Percentiles rank a stretch among this genome's conserved stretches.
These are phyloP conservation scores for Aureoboletus auriporus DNA, from an alignment of 768 basidiomycete species.

Conservation along the genomic window DNA sequence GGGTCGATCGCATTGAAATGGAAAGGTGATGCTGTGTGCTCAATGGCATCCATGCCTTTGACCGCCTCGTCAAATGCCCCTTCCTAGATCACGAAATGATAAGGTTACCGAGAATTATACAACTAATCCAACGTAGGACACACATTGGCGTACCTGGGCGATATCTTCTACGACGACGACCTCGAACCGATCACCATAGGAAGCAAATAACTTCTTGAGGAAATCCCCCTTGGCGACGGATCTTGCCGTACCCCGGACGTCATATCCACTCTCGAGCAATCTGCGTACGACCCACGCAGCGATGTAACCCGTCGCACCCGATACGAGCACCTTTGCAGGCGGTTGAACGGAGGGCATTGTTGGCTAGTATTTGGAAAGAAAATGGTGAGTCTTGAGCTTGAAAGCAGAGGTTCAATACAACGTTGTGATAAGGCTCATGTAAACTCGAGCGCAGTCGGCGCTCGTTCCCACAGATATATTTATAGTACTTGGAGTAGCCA, in stretches of 20 bases:
- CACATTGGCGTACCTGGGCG: constrained; percentile 34
- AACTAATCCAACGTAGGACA: not conserved
- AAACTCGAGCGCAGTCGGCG: no score
- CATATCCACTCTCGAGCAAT: constrained; percentile 59
- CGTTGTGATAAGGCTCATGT: no score
- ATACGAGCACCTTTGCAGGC: constrained; percentile 28
- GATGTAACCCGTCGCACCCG: constrained; percentile 26
- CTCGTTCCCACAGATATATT: no score
- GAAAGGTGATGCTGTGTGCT: constrained; percentile 67
- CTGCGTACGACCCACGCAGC: constrained; percentile 46
- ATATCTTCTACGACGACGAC: constrained; percentile 70
- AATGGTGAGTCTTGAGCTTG: not conserved
- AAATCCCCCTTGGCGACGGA: constrained; percentile 55
- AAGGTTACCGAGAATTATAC: not conserved
- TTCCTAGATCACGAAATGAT: constrained; percentile 31
- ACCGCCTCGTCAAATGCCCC: constrained; percentile 79
- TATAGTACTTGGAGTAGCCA: no score
- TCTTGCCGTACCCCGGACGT: constrained; percentile 65
- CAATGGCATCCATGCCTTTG: constrained; percentile 68
- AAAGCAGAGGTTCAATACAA: not conserved
- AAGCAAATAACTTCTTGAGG: constrained; percentile 50
- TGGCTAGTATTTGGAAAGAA: not conserved
- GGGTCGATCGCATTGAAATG: constrained; percentile 44
- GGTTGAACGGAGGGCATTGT: constrained; percentile 23
- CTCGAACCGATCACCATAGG: constrained; percentile 56